Conservation (phyloP, 1,284 basidiomycete genomes). For the Papiliotrema flavescens region DNA sequence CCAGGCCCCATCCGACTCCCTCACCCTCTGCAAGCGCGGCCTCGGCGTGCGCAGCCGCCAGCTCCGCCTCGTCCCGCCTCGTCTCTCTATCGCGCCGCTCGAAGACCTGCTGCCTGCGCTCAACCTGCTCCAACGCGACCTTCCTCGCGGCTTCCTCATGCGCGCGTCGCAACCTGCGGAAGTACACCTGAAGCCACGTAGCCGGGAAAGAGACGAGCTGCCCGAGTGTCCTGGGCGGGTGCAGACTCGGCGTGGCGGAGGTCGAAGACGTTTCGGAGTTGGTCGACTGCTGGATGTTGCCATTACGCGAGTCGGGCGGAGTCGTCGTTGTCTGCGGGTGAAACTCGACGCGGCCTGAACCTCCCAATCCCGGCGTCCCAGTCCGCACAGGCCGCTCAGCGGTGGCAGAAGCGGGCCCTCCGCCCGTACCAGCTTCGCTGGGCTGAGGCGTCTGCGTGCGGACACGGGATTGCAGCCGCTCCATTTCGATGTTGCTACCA, state of each 20-base stretch:
- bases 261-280: slow-evolving; percentile 46
- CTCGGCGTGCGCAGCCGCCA: neutral
- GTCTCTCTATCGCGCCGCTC: slow-evolving; percentile 5
- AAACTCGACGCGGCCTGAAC: slow-evolving; percentile 9
- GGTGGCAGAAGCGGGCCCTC: neutral
- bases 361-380: neutral
- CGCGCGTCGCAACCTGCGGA: slow-evolving; percentile 41
- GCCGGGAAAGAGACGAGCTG: slow-evolving; percentile 41
- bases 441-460: neutral
- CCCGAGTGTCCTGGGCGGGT: slow-evolving; percentile 31
- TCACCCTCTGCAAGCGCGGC: slow-evolving; percentile 46
- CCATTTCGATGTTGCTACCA: slow-evolving; percentile 9
- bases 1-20: slow-evolving; percentile 65
- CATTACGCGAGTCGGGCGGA: slow-evolving; percentile 5
- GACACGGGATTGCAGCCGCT: slow-evolving; percentile 2
- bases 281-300: slow-evolving; percentile 16
- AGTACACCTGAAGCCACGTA: slow-evolving; percentile 42
- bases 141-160: slow-evolving; percentile 46
- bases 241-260: slow-evolving; percentile 40
- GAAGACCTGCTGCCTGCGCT: slow-evolving; percentile 39
- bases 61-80: neutral
- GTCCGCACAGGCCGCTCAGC: neutral
- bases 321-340: neutral
- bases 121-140: slow-evolving; percentile 39
- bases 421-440: too few relatives aligned